These are phyloP conservation scores for Podospora fimiseda DNA, from an alignment of 495 filamentous ascomycete species.

Conservation along the genomic window DNA sequence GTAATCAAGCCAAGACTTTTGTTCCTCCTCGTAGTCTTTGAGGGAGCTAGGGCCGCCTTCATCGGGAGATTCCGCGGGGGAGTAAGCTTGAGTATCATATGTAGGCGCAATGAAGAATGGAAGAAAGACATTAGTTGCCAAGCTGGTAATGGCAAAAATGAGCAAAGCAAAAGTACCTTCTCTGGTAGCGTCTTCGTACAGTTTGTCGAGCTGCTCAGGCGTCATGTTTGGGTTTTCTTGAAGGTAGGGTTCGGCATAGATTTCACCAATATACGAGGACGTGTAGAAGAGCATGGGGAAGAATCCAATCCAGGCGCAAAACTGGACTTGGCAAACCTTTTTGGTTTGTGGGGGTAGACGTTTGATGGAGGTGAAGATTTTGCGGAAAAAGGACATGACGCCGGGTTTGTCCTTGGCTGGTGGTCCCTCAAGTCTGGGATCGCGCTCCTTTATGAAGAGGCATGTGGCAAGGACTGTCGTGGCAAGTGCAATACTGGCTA, in stretches of 20 bases:
- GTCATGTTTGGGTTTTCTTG: slow-evolving; percentile 69
- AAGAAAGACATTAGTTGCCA: slow-evolving; percentile 70
- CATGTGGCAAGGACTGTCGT: slow-evolving; percentile 62
- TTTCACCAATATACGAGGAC: slow-evolving; percentile 83
- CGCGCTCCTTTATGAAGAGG: slow-evolving; percentile 62
- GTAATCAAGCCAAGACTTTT: slow-evolving; percentile 43
- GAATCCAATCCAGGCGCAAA: slow-evolving; percentile 91
- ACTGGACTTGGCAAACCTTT: slow-evolving; percentile 78
- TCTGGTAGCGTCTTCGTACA: slow-evolving; percentile 77
- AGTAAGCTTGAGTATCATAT: slow-evolving; percentile 43
- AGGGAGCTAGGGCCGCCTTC: slow-evolving; percentile 10
- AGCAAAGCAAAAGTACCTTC: slow-evolving; percentile 78
- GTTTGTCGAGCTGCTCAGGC: slow-evolving; percentile 60
- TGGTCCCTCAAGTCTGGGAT: slow-evolving; percentile 64
- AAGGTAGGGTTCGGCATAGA: slow-evolving; percentile 78
- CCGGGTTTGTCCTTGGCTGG: slow-evolving; percentile 53
- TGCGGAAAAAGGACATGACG: slow-evolving; percentile 69
- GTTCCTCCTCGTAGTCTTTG: slow-evolving; percentile 26
- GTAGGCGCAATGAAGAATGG: slow-evolving; percentile 77
- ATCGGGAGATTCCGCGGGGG: slow-evolving; percentile 17
- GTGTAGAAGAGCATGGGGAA: slow-evolving; percentile 94
- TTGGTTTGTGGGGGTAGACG: slow-evolving; percentile 71
- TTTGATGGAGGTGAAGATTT: slow-evolving; percentile 67
- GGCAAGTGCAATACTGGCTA: slow-evolving; percentile 64
- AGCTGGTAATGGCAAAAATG: slow-evolving; percentile 77